Percentiles rank a stretch among this genome's conserved stretches.
phyloP scores from a whole-genome alignment of 805 yeast species.

The Isabelozyma heimii region DNA sequence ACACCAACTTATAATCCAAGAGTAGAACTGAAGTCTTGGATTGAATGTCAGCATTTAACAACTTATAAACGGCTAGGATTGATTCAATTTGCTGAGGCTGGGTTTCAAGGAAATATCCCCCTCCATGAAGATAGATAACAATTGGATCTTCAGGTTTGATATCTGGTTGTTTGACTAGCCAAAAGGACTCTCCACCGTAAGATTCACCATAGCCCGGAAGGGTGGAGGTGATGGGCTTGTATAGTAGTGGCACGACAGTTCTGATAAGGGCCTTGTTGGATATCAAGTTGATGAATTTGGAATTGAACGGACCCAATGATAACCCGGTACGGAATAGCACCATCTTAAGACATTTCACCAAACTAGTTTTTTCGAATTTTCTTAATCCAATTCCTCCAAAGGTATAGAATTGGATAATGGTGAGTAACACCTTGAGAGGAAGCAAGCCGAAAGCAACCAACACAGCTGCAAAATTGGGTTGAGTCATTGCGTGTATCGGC shows the following conservation, averaged over 20 bases:
- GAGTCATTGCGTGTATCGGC: too few species aligned
- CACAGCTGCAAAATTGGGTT: background rate
- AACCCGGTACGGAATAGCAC: slow-evolving; percentile 9
- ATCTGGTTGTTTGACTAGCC: slow-evolving; percentile 31
- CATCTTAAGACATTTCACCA: slow-evolving; percentile 9
- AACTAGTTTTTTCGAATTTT: slow-evolving; percentile 9
- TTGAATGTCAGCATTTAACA: slow-evolving; percentile 19
- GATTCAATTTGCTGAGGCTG: slow-evolving; percentile 28
- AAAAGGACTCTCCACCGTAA: slow-evolving; percentile 26
- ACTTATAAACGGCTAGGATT: slow-evolving; percentile 23
- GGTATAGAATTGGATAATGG: slow-evolving; percentile 1
- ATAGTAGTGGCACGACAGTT: slow-evolving; percentile 2
- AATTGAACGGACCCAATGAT: slow-evolving; percentile 5
- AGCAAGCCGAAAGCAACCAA: background rate
- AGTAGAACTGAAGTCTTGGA: slow-evolving; percentile 21
- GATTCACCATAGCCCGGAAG: slow-evolving; percentile 32
- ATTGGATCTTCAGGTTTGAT: slow-evolving; percentile 25
- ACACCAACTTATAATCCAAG: slow-evolving; percentile 30
- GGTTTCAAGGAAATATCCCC: slow-evolving; percentile 34
- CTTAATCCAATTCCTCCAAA: slow-evolving; percentile 5
- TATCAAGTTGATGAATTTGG: slow-evolving; percentile 1
- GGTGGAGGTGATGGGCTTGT: slow-evolving; percentile 1
- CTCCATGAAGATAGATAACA: slow-evolving; percentile 38
- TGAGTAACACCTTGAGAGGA: background rate
- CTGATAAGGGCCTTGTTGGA: slow-evolving; percentile 9